Evolutionary conservation across 768 basidiomycete genomes (phyloP).

Genomic region (Suillus americanus): DNA sequence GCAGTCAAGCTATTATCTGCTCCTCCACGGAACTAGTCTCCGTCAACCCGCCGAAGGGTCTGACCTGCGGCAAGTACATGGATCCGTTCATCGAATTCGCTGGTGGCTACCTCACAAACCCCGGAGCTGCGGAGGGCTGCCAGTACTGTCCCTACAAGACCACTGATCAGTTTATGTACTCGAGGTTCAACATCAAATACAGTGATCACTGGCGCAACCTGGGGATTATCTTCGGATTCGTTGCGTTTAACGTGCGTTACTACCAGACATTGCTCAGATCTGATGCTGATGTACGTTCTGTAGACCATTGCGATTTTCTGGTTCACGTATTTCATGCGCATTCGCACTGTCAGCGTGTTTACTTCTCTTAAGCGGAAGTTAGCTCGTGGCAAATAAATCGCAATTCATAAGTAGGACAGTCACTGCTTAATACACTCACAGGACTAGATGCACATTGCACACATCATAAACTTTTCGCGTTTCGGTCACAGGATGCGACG

Average conservation of each 20-base stretch:
- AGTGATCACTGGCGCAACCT: slow-evolving; percentile 47
- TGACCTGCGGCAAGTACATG: slow-evolving; percentile 49
- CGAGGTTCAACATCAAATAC: slow-evolving; percentile 60
- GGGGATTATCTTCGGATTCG: slow-evolving; percentile 44
- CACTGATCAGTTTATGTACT: slow-evolving; percentile 50
- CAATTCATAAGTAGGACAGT: not conserved
- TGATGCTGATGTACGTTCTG: not conserved
- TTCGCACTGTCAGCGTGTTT: slow-evolving; percentile 18
- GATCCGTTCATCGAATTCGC: slow-evolving; percentile 36
- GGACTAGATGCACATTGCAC: not conserved
- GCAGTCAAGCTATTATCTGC: slow-evolving; percentile 51
- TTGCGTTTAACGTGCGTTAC: slow-evolving; percentile 43
- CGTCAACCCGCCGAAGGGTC: slow-evolving; percentile 46
- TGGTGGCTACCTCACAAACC: slow-evolving; percentile 49
- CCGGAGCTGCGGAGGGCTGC: slow-evolving; percentile 38
- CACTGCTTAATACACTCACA: not conserved
- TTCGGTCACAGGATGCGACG: too few species aligned
- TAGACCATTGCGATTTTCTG: slow-evolving; percentile 21
- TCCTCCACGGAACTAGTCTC: slow-evolving; percentile 57
- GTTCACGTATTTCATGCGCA: slow-evolving; percentile 28
- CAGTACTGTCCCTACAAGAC: slow-evolving; percentile 55
- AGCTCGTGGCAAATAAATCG: not conserved
- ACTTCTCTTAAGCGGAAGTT: slow-evolving; percentile 1
- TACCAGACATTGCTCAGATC: not conserved
- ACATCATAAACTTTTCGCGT: too few species aligned